Evolutionary conservation across 2,329 filamentous ascomycete genomes (phyloP), one percentile per base, ranked within the genome.

Genomic region (Penicillium expansum): DNA sequence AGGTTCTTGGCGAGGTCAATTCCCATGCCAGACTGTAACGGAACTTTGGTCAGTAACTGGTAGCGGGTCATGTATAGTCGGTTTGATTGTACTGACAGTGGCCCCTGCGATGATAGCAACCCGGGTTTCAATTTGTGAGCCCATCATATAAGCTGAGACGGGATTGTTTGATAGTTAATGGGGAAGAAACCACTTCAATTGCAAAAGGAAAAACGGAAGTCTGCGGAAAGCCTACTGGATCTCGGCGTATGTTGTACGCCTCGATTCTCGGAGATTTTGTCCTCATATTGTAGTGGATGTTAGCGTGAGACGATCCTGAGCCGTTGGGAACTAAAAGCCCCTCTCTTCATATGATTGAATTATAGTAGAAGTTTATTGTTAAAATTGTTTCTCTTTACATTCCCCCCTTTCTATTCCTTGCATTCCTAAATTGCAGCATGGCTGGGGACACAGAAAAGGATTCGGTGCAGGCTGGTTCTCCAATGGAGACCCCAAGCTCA

Each of bases 11-110:
- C 70, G 2, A 82, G 64, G 53, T 76, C 77, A 47, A 61, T 66
- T 33, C 79, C 79, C 50, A 82, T 81, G 9, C 79, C 80, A 9
- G 78, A 80, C 79, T 81, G 59, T 22, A 30, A 42, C 9, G 24
- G 24, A 9, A 35, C 10, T 22, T 4, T 52, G n/a, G 48, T 59
- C 18, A 55, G 51, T 43, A 14, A 37, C 32, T 20, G 10, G n/a
- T 33, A 37, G 24, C 24, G 30, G 39, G 18, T 8, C 32, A 13
- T 29, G 32, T 5, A 16, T 42, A 9, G n/a, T 47, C 9, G 16
- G 14, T 37, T 29, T 24, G 10, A 49, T 52, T 42, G 37, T 41
- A 73, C 76, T 57, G 58, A 77, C 76, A 54, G 74, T 74, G 16
- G 74, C 75, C 32, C 75, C 76, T 13, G 72, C 76, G 37, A 78